Base-by-base conservation (phyloP, 2,329 filamentous ascomycete genomes). In the Lizonia empirigonia region DNA sequence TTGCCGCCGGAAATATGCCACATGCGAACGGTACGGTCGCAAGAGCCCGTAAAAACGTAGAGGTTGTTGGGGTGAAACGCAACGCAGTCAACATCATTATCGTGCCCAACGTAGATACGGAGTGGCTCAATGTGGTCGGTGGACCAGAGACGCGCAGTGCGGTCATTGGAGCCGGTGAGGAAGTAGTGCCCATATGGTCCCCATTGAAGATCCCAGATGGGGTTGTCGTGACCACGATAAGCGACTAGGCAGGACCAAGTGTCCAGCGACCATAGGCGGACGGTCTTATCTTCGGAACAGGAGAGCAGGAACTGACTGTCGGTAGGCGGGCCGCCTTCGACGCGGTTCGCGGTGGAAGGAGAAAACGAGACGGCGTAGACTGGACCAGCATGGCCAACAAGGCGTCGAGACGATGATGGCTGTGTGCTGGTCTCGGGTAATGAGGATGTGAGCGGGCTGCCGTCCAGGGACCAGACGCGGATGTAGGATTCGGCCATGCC, bases 161-260 rank as follows among this genome's bases (percentile, higher is more conserved):
- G 91, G 74, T 99, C 94, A 73, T 91, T 90, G 7, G 90, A 91
- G 27, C 85, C 89, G 6, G 89, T 92, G 29, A 90, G 81, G 69
- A 99, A 99, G 76, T 99, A 99, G 74, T 97, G 92, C 0, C 94
- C 94, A 49, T 91, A 92, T 0, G 94, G 94, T 4, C 91, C 88
- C 89, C 93, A 99, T 10, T 86, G 82, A 5, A 96, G 82, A 60
- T 93, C 88, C 83, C 91, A 94, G 5, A 97, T 87, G 0, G 94
- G 92, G 2, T 89, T 89, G 59, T 92, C 89, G 66, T 97, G 94
- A 2, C 90, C 91, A 68, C 93, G 95, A 79, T 97, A 99, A 10
- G 96, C 85, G 44, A 95, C 94, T 41, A 97, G 81, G 62, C 91
- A 96, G n/a, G 88, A 84, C 87, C 90, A 97, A 13, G 89, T 85